phyloP scores from a whole-genome alignment of 73 alveolate species.

The Breviolum minutum region DNA sequence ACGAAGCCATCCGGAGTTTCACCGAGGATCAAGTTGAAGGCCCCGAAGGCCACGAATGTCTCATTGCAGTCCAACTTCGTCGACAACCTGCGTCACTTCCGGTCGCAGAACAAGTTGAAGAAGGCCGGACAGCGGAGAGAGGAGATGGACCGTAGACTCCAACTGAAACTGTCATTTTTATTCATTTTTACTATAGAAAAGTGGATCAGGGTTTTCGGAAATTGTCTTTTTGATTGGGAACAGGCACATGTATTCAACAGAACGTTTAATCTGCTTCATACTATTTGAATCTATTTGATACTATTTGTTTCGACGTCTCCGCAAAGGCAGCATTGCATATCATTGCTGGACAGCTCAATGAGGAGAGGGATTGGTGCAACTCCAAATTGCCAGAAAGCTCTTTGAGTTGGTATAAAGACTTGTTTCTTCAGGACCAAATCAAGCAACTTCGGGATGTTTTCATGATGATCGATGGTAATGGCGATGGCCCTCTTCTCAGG shows the following conservation, averaged over 20 bases:
- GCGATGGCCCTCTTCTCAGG: conserved; percentile 37
- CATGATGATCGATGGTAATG: conserved; percentile 92
- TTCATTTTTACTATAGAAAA: too few species aligned
- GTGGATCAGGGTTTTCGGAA: not conserved
- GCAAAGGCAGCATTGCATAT: conserved; percentile 81
- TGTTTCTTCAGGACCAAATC: conserved; percentile 57
- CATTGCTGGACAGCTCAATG: conserved; percentile 93
- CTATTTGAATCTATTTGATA: too few species aligned
- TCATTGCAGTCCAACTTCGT: conserved; percentile 74
- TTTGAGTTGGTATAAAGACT: too few species aligned
- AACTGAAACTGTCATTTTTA: too few species aligned
- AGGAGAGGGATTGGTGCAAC: not conserved
- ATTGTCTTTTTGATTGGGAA: not conserved
- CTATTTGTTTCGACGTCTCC: too few species aligned
- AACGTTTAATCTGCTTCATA: too few species aligned
- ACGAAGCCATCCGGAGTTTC: too few species aligned
- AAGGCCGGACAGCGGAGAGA: conserved; percentile 2
- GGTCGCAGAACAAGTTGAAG: conserved; percentile 90
- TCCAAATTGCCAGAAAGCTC: too few species aligned
- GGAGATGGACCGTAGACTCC: not conserved
- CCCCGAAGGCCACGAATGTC: conserved; percentile 78
- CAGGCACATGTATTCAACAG: too few species aligned
- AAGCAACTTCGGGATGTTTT: conserved; percentile 68
- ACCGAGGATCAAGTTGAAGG: conserved; percentile 86
- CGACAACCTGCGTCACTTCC: conserved; percentile 81